These are phyloP conservation scores for Triticum turgidum DNA, from an alignment of 176 grass and related monocot genomes.

Conservation along the genomic window DNA sequence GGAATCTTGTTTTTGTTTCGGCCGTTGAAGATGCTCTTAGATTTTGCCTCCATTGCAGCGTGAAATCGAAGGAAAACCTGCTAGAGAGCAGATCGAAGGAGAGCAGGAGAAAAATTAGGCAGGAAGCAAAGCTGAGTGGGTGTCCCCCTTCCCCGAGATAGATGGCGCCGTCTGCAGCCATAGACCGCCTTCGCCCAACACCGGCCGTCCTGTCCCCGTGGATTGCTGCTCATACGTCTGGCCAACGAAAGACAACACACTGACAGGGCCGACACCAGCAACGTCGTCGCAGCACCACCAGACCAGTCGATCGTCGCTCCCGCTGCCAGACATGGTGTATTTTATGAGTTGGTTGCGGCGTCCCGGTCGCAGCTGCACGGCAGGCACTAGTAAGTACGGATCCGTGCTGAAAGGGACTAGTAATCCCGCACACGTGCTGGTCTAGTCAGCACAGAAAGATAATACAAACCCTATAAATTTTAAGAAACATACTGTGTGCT, in stretches of 20 bases:
- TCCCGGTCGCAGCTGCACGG: background rate
- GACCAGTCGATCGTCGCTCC: background rate
- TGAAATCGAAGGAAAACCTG: background rate
- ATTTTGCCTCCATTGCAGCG: background rate
- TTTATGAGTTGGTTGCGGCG: conserved; percentile 8
- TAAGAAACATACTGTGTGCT: background rate
- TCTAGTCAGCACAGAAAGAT: background rate
- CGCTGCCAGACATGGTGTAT: background rate
- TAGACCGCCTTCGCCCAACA: background rate
- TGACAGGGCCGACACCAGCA: background rate
- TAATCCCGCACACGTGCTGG: background rate
- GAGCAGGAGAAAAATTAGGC: background rate
- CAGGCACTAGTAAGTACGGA: background rate
- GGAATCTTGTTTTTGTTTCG: too few relatives aligned
- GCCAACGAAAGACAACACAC: background rate
- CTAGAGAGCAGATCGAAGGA: background rate
- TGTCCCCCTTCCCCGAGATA: background rate
- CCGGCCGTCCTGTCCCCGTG: background rate
- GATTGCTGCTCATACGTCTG: background rate
- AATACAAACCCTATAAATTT: background rate
- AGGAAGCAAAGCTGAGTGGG: background rate
- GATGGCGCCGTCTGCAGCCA: background rate
- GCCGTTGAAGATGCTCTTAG: too few relatives aligned
- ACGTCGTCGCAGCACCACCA: background rate
- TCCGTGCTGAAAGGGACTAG: background rate